Evolutionary conservation across 176 grass and related monocot genomes (phyloP).

Genomic region (Metroxylon sagu): DNA sequence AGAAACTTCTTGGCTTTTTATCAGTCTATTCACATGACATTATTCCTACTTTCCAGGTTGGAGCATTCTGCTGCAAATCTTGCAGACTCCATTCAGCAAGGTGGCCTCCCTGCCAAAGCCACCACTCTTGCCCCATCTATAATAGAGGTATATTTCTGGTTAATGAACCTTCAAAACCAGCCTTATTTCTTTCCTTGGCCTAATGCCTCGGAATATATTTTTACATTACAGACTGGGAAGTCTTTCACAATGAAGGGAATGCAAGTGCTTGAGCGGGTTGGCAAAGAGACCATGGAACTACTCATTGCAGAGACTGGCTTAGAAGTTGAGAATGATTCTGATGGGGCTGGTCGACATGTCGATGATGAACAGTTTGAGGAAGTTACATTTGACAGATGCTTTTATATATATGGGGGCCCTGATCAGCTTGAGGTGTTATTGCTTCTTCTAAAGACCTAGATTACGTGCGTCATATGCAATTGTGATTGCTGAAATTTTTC

Average conservation of each 20-base stretch:
- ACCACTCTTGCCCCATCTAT: constrained; percentile 75
- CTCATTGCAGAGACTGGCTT: constrained; percentile 93
- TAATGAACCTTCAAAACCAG: too few species aligned
- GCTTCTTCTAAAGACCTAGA: constrained; percentile 18
- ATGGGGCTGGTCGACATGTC: constrained; percentile 37
- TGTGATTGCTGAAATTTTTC: constrained; percentile 5
- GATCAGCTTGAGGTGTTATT: constrained; percentile 78
- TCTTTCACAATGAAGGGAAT: constrained; percentile 81
- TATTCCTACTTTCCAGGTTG: constrained; percentile 36
- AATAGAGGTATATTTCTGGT: constrained; percentile 44
- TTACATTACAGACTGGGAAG: constrained; percentile 57
- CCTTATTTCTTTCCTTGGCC: too few species aligned
- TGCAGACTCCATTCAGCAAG: constrained; percentile 84
- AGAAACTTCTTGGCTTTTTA: too few species aligned
- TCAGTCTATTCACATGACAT: constrained; percentile 4
- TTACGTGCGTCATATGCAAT: too few species aligned
- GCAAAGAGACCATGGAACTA: constrained; percentile 93
- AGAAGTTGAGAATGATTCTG: constrained; percentile 59
- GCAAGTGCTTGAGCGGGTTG: constrained; percentile 89
- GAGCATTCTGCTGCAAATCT: constrained; percentile 85
- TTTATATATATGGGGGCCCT: constrained; percentile 98
- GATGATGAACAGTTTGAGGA: constrained; percentile 94
- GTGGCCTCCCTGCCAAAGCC: constrained; percentile 64
- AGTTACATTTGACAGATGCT: constrained; percentile 90
- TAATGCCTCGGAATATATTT: not conserved